phyloP scores from a whole-genome alignment of 768 basidiomycete genomes.

The Daedaleopsis sinensis region DNA sequence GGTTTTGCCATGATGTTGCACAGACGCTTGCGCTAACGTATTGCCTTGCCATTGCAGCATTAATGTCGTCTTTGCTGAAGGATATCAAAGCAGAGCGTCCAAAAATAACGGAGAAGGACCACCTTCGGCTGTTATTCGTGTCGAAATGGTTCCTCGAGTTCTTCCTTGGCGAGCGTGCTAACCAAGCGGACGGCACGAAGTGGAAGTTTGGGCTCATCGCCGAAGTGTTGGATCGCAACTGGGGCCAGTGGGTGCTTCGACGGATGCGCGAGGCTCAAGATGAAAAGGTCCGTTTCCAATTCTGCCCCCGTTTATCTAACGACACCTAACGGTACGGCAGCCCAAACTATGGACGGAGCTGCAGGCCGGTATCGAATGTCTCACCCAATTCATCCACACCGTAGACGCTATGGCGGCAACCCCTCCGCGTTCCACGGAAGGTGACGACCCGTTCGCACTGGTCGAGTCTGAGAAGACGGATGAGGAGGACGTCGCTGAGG shows the following conservation, averaged over 20 bases:
- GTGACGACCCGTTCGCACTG: slow-evolving; percentile 23
- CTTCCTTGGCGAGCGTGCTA: slow-evolving; percentile 60
- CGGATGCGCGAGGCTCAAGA: slow-evolving; percentile 90
- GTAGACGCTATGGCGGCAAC: slow-evolving; percentile 81
- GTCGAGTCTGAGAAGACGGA: slow-evolving; percentile 14
- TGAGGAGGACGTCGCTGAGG: slow-evolving; percentile 54
- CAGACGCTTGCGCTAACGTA: not conserved
- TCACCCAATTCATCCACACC: slow-evolving; percentile 88
- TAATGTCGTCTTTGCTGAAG: slow-evolving; percentile 81
- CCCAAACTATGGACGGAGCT: slow-evolving; percentile 94
- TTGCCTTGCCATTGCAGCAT: slow-evolving; percentile 53
- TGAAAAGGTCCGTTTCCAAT: slow-evolving; percentile 67
- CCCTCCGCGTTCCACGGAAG: slow-evolving; percentile 31
- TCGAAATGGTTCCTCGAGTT: slow-evolving; percentile 93
- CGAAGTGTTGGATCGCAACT: slow-evolving; percentile 83
- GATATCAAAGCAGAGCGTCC: slow-evolving; percentile 92
- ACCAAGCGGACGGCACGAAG: slow-evolving; percentile 40
- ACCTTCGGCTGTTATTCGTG: slow-evolving; percentile 84
- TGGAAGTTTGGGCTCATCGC: slow-evolving; percentile 79
- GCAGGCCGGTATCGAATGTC: slow-evolving; percentile 91
- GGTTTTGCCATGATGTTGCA: slow-evolving; percentile 34
- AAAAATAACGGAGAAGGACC: slow-evolving; percentile 94
- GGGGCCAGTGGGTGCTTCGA: slow-evolving; percentile 89
- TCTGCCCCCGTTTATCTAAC: not conserved
- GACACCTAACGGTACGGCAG: slow-evolving; percentile 41